Conservation (phyloP, 1,284 basidiomycete species). For the Ganoderma leucocontextum region DNA sequence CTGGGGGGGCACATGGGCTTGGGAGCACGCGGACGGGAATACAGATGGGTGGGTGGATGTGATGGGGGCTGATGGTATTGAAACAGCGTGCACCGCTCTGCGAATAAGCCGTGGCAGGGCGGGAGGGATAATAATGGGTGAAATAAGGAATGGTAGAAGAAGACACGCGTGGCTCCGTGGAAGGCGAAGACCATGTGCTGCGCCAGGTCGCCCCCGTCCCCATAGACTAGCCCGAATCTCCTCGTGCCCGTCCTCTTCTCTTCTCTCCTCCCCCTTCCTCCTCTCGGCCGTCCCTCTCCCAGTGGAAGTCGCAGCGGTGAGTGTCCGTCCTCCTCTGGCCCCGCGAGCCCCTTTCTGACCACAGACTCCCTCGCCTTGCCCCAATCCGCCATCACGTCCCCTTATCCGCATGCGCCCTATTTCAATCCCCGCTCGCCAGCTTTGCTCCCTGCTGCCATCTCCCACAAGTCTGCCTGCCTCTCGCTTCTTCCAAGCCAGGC, state of each 20-base stretch:
- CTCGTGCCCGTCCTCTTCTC: slow-evolving; percentile 24
- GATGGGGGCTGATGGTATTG: slow-evolving; percentile 33
- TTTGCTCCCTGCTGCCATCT: slow-evolving; percentile 45
- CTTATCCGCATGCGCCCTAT: slow-evolving; percentile 32
- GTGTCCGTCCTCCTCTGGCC: slow-evolving; percentile 12
- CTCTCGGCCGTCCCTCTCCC: slow-evolving; percentile 26
- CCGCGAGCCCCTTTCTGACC: slow-evolving; percentile 21
- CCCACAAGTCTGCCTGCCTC: slow-evolving; percentile 37
- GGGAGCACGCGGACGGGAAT: slow-evolving; percentile 35
- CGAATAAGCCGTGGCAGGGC: slow-evolving; percentile 23
- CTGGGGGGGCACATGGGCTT: slow-evolving; percentile 33
- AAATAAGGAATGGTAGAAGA: slow-evolving; percentile 28
- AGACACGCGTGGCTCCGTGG: slow-evolving; percentile 38
- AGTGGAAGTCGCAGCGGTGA: slow-evolving; percentile 34
- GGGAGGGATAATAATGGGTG: slow-evolving; percentile 27
- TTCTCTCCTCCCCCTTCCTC: slow-evolving; percentile 32
- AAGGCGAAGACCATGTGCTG: slow-evolving; percentile 39
- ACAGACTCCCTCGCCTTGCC: neutral
- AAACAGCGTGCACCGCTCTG: slow-evolving; percentile 32
- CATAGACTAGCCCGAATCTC: slow-evolving; percentile 31
- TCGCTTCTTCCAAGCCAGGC: slow-evolving; percentile 37
- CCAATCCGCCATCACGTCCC: slow-evolving; percentile 27
- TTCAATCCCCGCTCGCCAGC: slow-evolving; percentile 37
- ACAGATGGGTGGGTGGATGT: slow-evolving; percentile 28
- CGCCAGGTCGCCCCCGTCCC: slow-evolving; percentile 30